Evolutionary conservation across 176 grass and related monocot genomes (phyloP), one percentile per base, ranked within the genome.

Genomic region (Dactylis glomerata): DNA sequence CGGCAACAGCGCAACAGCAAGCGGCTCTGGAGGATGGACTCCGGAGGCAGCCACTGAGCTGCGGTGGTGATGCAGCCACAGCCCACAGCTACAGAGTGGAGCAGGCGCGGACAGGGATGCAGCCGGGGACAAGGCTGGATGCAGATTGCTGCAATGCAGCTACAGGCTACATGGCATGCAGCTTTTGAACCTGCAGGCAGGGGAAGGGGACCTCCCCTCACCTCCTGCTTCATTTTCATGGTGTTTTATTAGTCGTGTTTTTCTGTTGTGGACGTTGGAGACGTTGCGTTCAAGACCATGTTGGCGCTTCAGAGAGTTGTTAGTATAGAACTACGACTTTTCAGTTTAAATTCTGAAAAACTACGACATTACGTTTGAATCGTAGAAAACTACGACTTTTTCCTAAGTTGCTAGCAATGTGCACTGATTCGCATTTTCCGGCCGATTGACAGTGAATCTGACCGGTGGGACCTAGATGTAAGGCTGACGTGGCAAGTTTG

Each of bases 141-240:
- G 26, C 41, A 64, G 56, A 28, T 38, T 23, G 51, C 32, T 69
- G 68, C 81, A 31, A 20, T 34, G 73, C 74, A 33, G 17, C 46
- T 26, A 77, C 73, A 68, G 58, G 64, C 19, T 81, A 67, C 62
- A 70, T 40, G 10, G 14, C 28, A 62, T n/a, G 67, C 77, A 86
- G 77, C 84, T 68, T 85, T 85, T 77, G 6, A 41, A 63, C 28
- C 28, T 17, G 61, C 61, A 62, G 8, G 75, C 28, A 80, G 41
- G 34, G 34, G 17, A 33, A 40, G 33, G 40, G 45, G 59, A 52
- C 45, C 82, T 77, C 72, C 38, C 45, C 82, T 77, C 72, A 36
- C 70, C 69, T 47, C 38, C 30, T 62, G 54, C 52, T 47, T 26
- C 5, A 44, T 26, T 38, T 78, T 41, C 62, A 42, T 85, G 63